Conservation (phyloP, 441 rosid genomes). For the Mallotus repandus region DNA sequence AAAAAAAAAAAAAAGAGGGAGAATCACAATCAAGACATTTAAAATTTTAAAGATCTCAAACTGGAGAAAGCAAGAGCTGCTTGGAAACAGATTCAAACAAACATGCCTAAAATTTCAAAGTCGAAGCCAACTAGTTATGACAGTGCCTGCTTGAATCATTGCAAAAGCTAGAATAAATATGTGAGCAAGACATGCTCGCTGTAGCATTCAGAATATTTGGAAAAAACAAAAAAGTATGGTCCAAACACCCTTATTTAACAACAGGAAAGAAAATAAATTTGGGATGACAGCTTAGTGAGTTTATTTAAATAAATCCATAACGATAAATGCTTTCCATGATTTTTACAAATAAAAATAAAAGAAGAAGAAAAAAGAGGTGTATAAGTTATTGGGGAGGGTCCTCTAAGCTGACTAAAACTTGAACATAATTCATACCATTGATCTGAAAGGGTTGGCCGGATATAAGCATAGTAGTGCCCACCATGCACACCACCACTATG, state of each 20-base stretch:
- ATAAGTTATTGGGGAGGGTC: background rate
- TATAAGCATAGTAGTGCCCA: slow-evolving; percentile 90
- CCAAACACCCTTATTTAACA: background rate
- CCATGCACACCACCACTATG: slow-evolving; percentile 95
- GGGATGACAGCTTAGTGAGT: background rate
- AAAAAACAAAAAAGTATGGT: background rate
- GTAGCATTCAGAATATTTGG: background rate
- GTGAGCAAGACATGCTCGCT: background rate
- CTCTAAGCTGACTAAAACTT: background rate
- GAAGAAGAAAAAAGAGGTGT: too few species aligned
- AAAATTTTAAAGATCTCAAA: background rate
- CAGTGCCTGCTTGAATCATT: background rate
- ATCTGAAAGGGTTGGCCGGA: slow-evolving; percentile 83
- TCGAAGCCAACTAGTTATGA: background rate
- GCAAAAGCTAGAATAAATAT: background rate
- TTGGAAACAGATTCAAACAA: background rate
- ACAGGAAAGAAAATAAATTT: background rate
- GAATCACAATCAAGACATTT: background rate
- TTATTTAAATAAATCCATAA: background rate
- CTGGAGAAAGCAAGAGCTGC: background rate
- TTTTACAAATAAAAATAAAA: background rate
- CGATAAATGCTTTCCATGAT: background rate
- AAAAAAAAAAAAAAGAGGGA: too few species aligned
- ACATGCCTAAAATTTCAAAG: background rate
- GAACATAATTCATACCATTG: slow-evolving; percentile 53